Evolutionary conservation across 1,284 basidiomycete genomes (phyloP).

Genomic region (Naganishia albida): DNA sequence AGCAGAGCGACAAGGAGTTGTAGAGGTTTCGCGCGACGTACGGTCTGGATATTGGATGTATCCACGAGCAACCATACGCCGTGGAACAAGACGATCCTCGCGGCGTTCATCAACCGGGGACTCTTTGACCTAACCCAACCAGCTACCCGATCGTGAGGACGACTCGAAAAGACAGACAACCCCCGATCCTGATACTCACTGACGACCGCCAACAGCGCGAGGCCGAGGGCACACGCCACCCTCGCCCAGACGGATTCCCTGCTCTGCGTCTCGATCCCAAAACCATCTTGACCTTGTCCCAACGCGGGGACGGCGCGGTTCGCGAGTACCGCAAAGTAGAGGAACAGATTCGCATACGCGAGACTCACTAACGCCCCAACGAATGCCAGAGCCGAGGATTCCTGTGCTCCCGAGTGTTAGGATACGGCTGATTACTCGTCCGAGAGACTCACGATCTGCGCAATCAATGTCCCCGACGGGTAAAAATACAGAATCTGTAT

Average conservation of each 20-base stretch:
- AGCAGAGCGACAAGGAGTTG: too few relatives aligned
- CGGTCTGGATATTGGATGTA: conserved; percentile 41
- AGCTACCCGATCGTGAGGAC: conserved; percentile 34
- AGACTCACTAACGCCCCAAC: conserved; percentile 44
- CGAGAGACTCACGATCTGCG: conserved; percentile 40
- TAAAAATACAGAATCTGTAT: conserved; percentile 53
- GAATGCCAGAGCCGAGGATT: conserved; percentile 44
- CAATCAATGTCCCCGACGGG: conserved; percentile 46
- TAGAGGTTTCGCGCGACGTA: too few relatives aligned
- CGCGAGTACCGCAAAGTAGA: conserved; percentile 42
- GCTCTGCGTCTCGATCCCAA: conserved; percentile 1
- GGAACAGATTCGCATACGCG: conserved; percentile 39
- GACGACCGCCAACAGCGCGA: conserved; percentile 44
- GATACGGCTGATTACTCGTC: too few relatives aligned
- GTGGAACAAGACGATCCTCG: conserved; percentile 50
- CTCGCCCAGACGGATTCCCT: conserved; percentile 41
- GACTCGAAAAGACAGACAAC: background rate
- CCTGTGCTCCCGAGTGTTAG: too few relatives aligned
- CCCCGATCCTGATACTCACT: too few relatives aligned
- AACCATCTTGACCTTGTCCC: conserved; percentile 28
- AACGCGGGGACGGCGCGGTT: conserved; percentile 30
- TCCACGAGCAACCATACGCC: conserved; percentile 50
- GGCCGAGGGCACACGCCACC: conserved; percentile 43
- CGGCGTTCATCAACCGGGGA: conserved; percentile 46
- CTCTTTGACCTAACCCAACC: conserved; percentile 47